Evolutionary conservation across 192 early-diverging fungal species (phyloP), one percentile per base, ranked within the genome.

Genomic region (Rhizophagus clarus): DNA sequence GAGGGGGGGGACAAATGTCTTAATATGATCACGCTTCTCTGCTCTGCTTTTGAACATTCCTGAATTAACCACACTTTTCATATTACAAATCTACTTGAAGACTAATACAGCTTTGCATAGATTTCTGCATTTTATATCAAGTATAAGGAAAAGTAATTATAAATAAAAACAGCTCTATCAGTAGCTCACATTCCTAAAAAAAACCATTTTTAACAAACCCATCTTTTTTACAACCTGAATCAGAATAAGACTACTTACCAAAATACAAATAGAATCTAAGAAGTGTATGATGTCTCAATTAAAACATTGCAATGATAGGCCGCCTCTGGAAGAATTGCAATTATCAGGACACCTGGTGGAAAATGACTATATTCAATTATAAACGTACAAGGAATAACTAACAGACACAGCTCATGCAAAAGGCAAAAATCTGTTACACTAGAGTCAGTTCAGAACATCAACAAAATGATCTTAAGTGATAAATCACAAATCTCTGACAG

Each of bases 401-500:
- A 40, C 8, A 40, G 40, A 40, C 40, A 40, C 8, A 40, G 5
- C 7, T 6, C 8, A 40, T 40, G 40, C 40, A 40, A 40, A 40
- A 40, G 8, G 40, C 40, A 40, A 40, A 40, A 9, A 40, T 40
- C 40, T 40, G 40, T 40, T 40, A 40, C 5, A 6, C 8, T 6
- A 40, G 40, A 40, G 40, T 6, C 8, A 40, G 40, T 40, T 40
- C 8, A 40, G 40, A 40, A 40, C 7, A 74, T 14, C 72, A 74
- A 28, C n/a, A n/a, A 74, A 26, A 56, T 26, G 72, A 60, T n/a
- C 31, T 74, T 74, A 51, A 74, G 61, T 31, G 26, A 56, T 51
- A 49, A 56, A 74, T 74, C 72, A 40, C 22, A 74, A 56, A 74
- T 74, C 72, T 74, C 29, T 15, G 49, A 74, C 26, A 60, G 22